Evolutionary conservation across 1,284 basidiomycete genomes (phyloP).

Genomic region (Boletus hoseneyae): DNA sequence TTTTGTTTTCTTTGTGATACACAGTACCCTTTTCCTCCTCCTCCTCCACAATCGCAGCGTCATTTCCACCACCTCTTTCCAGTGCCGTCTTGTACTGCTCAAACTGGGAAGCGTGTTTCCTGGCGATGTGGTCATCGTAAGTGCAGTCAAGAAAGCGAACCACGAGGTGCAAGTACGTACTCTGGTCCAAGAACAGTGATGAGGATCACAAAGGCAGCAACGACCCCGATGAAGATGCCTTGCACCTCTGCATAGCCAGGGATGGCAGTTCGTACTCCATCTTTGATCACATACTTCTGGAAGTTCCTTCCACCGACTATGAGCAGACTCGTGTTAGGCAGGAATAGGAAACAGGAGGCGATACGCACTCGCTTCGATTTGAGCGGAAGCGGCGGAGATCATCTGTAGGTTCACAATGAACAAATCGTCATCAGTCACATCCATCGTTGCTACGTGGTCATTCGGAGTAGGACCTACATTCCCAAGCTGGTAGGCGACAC

Average conservation of each 20-base stretch:
- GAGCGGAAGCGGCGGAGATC: slow-evolving; percentile 83
- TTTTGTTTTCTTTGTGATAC: slow-evolving; percentile 11
- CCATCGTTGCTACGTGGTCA: neutral
- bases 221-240: slow-evolving; percentile 83
- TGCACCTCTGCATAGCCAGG: slow-evolving; percentile 85
- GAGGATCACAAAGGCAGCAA: slow-evolving; percentile 64
- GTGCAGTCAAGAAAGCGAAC: neutral
- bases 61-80: slow-evolving; percentile 65
- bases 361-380: slow-evolving; percentile 82
- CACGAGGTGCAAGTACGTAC: slow-evolving; percentile 37
- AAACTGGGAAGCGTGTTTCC: slow-evolving; percentile 79
- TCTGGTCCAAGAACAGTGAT: slow-evolving; percentile 72
- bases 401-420: slow-evolving; percentile 45
- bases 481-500: slow-evolving; percentile 86
- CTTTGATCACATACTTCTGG: slow-evolving; percentile 46
- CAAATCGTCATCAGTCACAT: neutral
- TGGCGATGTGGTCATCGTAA: slow-evolving; percentile 23
- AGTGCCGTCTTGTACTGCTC: slow-evolving; percentile 80
- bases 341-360: neutral
- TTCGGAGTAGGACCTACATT: slow-evolving; percentile 41
- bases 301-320: slow-evolving; percentile 61
- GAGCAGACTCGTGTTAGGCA: slow-evolving; percentile 1
- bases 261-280: slow-evolving; percentile 46
- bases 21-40: neutral
- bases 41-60: slow-evolving; percentile 33